Base-by-base conservation (phyloP, 2,329 filamentous ascomycete genomes). In the Tolypocladium tropicale region DNA sequence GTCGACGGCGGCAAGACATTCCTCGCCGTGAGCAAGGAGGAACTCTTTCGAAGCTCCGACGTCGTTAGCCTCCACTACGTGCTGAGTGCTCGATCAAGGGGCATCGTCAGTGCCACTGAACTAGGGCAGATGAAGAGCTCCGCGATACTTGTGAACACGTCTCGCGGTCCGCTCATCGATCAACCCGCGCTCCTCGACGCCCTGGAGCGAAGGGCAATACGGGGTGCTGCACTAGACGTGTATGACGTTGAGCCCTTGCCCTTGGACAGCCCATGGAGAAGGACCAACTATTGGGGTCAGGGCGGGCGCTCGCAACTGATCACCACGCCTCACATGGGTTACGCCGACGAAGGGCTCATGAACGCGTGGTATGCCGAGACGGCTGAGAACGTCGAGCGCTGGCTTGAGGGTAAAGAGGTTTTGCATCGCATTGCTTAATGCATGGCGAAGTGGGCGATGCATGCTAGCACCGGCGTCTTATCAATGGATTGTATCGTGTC, bases 281-380 rank as follows among this genome's bases (percentile, higher is more conserved):
- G 36, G n/a, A 21, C 75, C 11, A 82, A 78, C 10, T 69, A 73
- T 37, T 90, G 88, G 85, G 84, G 84, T 5, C 67, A 69, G 37
- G 71, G 80, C 37, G 83, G 83, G 6, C 78, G 80, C 52, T 82
- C 79, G 52, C 75, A 79, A 56, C 78, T 89, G 2, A 62, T 90
- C 18, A 65, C 88, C 59, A 86, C 83, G 53, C 87, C 87, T 48
- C 87, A 91, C 67, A 88, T 87, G 79, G 88, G 86, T 0, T 90
- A 89, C 67, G 84, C 85, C 0, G 84, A 88, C 59, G 80, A 82
- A 57, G 82, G 79, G n/a, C 78, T 80, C 37, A 74, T 89, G 65
- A 74, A 78, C 52, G 72, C 73, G 7, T 89, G 85, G 85, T 89
- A 89, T 68, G 77, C 80, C 58, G 83, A 88, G 69, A 81, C 82